Evolutionary conservation across 2,329 filamentous ascomycete genomes (phyloP).

Genomic region (Verticillium nubilum): DNA sequence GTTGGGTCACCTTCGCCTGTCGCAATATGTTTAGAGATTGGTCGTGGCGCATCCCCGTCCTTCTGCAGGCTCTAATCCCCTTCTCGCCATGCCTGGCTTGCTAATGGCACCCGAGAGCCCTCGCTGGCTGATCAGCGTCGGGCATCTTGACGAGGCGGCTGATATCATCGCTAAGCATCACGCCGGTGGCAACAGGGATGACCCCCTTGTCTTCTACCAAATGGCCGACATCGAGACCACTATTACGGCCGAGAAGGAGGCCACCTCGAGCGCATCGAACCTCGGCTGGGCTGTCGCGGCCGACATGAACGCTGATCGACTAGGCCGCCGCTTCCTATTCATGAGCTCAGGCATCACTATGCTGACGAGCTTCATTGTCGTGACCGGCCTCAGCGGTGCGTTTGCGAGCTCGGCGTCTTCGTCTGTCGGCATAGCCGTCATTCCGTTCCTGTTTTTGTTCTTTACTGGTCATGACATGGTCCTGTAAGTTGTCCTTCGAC

Average conservation of each 20-base stretch:
- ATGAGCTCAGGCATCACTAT: not conserved
- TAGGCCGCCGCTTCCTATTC: conserved; percentile 50
- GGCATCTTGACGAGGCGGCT: conserved; percentile 28
- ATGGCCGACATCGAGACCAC: conserved; percentile 56
- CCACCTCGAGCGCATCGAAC: conserved; percentile 38
- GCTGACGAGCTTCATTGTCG: conserved; percentile 42
- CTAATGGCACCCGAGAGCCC: conserved; percentile 41
- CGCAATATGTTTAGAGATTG: conserved; percentile 38
- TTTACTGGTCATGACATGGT: conserved; percentile 45
- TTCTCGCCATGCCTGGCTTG: conserved; percentile 44
- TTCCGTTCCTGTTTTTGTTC: conserved; percentile 34
- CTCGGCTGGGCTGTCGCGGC: conserved; percentile 47
- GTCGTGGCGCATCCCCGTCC: conserved; percentile 45
- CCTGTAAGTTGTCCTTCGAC: conserved; percentile 30
- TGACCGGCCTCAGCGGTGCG: conserved; percentile 36
- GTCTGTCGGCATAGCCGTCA: conserved; percentile 40
- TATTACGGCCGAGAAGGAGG: conserved; percentile 43
- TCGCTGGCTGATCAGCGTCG: conserved; percentile 32
- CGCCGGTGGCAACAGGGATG: conserved; percentile 22
- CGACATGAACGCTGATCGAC: conserved; percentile 43
- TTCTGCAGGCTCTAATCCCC: conserved; percentile 43
- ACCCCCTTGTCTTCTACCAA: conserved; percentile 53
- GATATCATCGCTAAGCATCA: conserved; percentile 27
- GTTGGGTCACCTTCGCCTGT: conserved; percentile 46
- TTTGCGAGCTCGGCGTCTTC: conserved; percentile 44